Base-by-base conservation (phyloP, 2,329 filamentous ascomycete species). In the Diplodia seriata region DNA sequence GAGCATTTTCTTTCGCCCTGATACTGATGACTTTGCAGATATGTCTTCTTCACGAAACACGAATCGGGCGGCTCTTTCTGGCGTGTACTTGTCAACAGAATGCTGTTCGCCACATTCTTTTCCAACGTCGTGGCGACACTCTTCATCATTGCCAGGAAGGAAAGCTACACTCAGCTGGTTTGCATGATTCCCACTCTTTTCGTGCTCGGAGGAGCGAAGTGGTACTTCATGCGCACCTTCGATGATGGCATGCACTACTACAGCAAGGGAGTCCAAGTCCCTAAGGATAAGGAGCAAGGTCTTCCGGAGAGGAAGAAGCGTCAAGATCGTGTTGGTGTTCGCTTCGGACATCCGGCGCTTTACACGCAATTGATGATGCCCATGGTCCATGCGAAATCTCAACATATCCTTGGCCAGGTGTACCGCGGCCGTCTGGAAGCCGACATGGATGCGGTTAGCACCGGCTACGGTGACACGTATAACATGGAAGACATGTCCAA, bases 41-140 rank as follows among this genome's bases (percentile, higher is more conserved):
- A 99, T 80, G 91, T 97, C 71, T 98, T 97, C 76, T 87, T 97
- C 71, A 99, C 95, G 56, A 99, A 98, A 83, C 97, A 91, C 33
- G 95, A 99, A 76, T 97, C 94, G 0, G 95, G 94, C 9, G 95
- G 95, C 62, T 87, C 91, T 77, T 97, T 93, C 76, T 99, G 95
- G 95, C 89, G 93, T 20, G 87, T 94, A 1, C 79, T 98, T 7
- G 96, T 93, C 84, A 99, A 99, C 79, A 91, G 95, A n/a, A 85
- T 97, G 77, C 82, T 98, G 29, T 94, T 97, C 73, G 92, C 89
- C 33, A 85, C 88, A 0, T 87, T 97, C 33, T 82, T 99, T 9
- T 87, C 92, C 43, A 93, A 97, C 73, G 77, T 92, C 11, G 85
- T 97, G 67, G 88, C 93, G 31, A 92, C 91, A 64, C 82, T 97